Evolutionary conservation across 164 flowering plant genomes (phyloP), one percentile per base, ranked within the genome.

Genomic region (Stephania cephalantha): DNA sequence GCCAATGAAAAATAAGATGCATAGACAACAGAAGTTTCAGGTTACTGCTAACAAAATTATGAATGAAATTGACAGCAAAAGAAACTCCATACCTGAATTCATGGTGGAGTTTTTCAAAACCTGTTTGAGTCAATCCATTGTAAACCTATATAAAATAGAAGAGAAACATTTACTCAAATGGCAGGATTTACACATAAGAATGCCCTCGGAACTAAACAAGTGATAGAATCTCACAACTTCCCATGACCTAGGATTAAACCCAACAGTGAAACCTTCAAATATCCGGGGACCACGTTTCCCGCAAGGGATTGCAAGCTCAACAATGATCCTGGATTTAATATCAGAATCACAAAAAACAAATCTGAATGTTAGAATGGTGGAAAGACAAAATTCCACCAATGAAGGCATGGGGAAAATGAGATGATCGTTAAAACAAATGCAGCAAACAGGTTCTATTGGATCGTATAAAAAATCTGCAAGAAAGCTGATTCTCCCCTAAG

Each of bases 221-320:
- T 7, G 78, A 29, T 42, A 61, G 10, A 70, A 58, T 25, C 92
- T 80, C 84, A 95, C 99, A 81, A 95, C 80, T 91, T 95, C 99
- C 94, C 92, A 91, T 64, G 99, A 87, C 64, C 93, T 85, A 22
- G 98, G 97, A 90, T 91, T 90, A 80, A 95, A 91, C 30, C 99
- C 99, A 85, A 93, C 91, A 69, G 96, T 95, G 80, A 95, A 93
- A 78, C 99, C 98, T 78, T 90, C 83, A 82, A 95, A 93, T 25
- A 95, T 87, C 58, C 93, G 89, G n/a, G 83, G 85, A 71, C 94
- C 96, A 22, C 79, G 86, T 78, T 86, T 84, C 85, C 82, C 86
- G 68, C 98, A 95, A 45, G 93, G 91, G 78, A 93, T 83, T 50
- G 99, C 94, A 74, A 95, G 94, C 80, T 95, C 97, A 71, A 90